Percentiles rank a stretch among this genome's conserved stretches.
phyloP scores from a whole-genome alignment of 208 protist species.

The Trypanosomatidae sp. region DNA sequence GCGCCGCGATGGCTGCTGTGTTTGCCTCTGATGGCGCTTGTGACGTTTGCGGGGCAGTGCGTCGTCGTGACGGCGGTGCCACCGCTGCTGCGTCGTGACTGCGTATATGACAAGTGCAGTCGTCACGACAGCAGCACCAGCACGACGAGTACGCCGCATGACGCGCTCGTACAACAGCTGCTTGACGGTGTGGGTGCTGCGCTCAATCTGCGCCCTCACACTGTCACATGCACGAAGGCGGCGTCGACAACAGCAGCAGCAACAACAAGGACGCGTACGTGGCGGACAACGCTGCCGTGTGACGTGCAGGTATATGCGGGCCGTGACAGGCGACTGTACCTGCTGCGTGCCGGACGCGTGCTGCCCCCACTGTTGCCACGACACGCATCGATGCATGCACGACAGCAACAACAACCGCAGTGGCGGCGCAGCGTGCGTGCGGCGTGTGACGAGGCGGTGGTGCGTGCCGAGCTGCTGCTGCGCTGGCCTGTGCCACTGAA shows the following conservation, averaged over 20 bases:
- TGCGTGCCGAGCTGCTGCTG: constrained; percentile 40
- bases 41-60: constrained; percentile 39
- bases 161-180: too few species aligned
- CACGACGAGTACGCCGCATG: too few species aligned
- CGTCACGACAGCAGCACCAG: neutral
- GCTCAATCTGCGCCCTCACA: constrained; percentile 17
- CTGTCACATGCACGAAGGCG: constrained; percentile 3
- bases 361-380: constrained; percentile 40
- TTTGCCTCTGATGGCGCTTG: constrained; percentile 25
- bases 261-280: too few species aligned
- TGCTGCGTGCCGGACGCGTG: constrained; percentile 24
- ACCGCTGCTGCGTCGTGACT: constrained; percentile 8
- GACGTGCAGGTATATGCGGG: constrained; percentile 22
- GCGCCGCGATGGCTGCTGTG: constrained; percentile 22
- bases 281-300: neutral
- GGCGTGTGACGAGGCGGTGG: neutral
- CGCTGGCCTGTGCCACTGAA: constrained; percentile 17
- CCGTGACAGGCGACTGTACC: constrained; percentile 52
- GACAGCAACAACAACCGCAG: too few species aligned
- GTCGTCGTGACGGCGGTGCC: constrained; percentile 46
- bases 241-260: too few species aligned
- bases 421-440: neutral
- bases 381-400: too few species aligned
- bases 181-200: constrained; percentile 13
- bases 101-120: constrained; percentile 9